A percentile compares a stretch with the other conserved stretches of the same genome.
phyloP scores from a whole-genome alignment of 164 flowering plant species.

The Protea cynaroides region DNA sequence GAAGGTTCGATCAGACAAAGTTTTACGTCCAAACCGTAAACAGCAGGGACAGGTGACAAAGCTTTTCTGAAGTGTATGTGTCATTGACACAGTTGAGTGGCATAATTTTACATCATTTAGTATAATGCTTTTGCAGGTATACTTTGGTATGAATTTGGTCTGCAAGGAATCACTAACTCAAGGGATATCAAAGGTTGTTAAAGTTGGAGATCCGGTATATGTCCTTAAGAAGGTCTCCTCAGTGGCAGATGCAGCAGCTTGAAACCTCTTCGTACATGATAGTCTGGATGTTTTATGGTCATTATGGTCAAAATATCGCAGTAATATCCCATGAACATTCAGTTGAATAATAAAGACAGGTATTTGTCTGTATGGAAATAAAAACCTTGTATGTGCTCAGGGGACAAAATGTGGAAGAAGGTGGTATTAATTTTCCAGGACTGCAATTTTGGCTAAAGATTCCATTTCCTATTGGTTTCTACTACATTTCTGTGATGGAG shows the following conservation, averaged over 20 bases:
- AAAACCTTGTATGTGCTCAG: too few relatives aligned
- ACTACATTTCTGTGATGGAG: too few relatives aligned
- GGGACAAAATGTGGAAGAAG: too few relatives aligned
- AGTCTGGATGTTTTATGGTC: too few relatives aligned
- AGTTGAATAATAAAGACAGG: too few relatives aligned
- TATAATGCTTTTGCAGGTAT: constrained; percentile 42
- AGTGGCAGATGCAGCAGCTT: constrained; percentile 56
- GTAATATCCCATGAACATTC: too few relatives aligned
- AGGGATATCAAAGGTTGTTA: constrained; percentile 39
- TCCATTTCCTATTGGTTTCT: too few relatives aligned
- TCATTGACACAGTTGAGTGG: background rate
- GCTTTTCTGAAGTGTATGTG: background rate
- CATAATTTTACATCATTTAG: background rate
- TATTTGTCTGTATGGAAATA: too few relatives aligned
- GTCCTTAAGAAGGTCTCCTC: constrained; percentile 47
- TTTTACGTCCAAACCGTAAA: constrained; percentile 50
- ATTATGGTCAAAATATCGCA: too few relatives aligned
- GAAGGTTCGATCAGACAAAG: constrained; percentile 69
- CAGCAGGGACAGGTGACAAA: constrained; percentile 53
- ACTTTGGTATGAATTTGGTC: constrained; percentile 75
- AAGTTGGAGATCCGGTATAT: constrained; percentile 66
- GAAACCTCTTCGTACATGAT: constrained; percentile 6
- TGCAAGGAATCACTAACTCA: constrained; percentile 37
- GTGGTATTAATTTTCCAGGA: too few relatives aligned
- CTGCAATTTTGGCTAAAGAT: too few relatives aligned